Percentiles rank a stretch among this genome's conserved stretches.
Evolutionary conservation across 2,329 filamentous ascomycete species (phyloP).

Genomic region (Cryphonectria parasitica): DNA sequence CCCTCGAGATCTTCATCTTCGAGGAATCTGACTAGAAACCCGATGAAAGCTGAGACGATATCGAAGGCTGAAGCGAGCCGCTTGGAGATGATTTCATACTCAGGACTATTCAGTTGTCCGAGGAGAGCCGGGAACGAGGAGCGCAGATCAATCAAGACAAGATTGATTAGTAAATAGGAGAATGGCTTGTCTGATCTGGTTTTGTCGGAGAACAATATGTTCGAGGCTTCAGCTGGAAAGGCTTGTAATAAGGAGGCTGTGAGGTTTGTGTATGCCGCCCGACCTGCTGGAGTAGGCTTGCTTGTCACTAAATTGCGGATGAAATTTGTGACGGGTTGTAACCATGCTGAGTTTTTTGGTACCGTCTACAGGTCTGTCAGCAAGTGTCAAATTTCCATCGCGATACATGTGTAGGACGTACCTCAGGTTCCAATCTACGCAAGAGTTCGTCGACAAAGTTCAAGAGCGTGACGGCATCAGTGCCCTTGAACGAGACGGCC

Average conservation of each 20-base stretch:
- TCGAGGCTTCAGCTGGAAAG: constrained; percentile 52
- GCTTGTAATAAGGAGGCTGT: constrained; percentile 60
- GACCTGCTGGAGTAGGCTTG: constrained; percentile 57
- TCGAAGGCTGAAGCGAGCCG: constrained; percentile 66
- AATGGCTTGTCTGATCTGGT: constrained; percentile 53
- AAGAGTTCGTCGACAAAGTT: constrained; percentile 59
- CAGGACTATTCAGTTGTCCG: constrained; percentile 57
- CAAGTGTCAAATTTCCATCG: too few relatives aligned
- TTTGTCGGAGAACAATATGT: constrained; percentile 56
- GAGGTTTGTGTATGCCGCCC: constrained; percentile 63
- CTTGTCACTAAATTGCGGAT: constrained; percentile 59
- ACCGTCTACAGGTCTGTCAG: constrained; percentile 45
- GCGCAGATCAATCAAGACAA: constrained; percentile 68
- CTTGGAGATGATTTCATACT: constrained; percentile 54
- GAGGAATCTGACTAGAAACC: constrained; percentile 57
- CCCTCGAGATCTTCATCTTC: constrained; percentile 48
- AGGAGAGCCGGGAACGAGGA: constrained; percentile 65
- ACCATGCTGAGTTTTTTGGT: constrained; percentile 57
- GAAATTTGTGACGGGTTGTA: constrained; percentile 49
- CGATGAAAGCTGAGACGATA: constrained; percentile 63
- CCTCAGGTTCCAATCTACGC: constrained; percentile 51
- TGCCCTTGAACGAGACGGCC: constrained; percentile 58
- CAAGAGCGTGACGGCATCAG: constrained; percentile 63
- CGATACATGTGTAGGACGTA: constrained; percentile 35
- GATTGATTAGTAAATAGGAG: constrained; percentile 65